Conservation (phyloP, 2,329 filamentous ascomycete genomes). For the Alternaria arborescens region DNA sequence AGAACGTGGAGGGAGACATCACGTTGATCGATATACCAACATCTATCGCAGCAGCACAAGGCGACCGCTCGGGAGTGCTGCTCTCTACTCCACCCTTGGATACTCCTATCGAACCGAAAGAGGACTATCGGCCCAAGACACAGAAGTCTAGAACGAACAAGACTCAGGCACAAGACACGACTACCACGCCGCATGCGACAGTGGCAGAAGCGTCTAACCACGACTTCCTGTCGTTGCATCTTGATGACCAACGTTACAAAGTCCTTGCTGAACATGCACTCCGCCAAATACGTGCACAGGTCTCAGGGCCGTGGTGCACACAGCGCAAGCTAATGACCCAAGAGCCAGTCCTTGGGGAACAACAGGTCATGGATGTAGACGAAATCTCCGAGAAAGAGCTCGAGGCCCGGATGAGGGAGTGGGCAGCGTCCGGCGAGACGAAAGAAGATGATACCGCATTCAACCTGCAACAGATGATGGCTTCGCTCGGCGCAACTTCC, state of each 20-base stretch:
- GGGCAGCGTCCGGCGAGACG: slow-evolving; percentile 34
- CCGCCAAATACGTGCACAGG: slow-evolving; percentile 43
- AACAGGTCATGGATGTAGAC: slow-evolving; percentile 26
- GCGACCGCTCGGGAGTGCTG: slow-evolving; percentile 53
- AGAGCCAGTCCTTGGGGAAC: slow-evolving; percentile 21
- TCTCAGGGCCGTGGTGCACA: slow-evolving; percentile 38
- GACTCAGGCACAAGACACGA: slow-evolving; percentile 41
- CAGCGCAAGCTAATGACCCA: slow-evolving; percentile 36
- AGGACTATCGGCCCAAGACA: slow-evolving; percentile 62
- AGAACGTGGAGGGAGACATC: slow-evolving; percentile 60
- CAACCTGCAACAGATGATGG: slow-evolving; percentile 49
- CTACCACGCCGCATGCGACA: slow-evolving; percentile 43
- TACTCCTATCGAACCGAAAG: slow-evolving; percentile 59
- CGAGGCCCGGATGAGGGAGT: slow-evolving; percentile 39
- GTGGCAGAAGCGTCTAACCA: slow-evolving; percentile 3
- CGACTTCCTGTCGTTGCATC: slow-evolving; percentile 12
- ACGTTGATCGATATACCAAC: slow-evolving; percentile 73
- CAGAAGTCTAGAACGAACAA: slow-evolving; percentile 55
- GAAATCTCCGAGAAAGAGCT: slow-evolving; percentile 40
- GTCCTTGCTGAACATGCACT: slow-evolving; percentile 51
- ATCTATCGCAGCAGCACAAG: slow-evolving; percentile 74
- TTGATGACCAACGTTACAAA: slow-evolving; percentile 37
- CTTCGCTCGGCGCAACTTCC: slow-evolving; percentile 36
- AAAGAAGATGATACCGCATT: slow-evolving; percentile 36
- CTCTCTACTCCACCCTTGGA: slow-evolving; percentile 57